Conservation (phyloP, 805 yeast genomes). For the Komagataella populi region DNA sequence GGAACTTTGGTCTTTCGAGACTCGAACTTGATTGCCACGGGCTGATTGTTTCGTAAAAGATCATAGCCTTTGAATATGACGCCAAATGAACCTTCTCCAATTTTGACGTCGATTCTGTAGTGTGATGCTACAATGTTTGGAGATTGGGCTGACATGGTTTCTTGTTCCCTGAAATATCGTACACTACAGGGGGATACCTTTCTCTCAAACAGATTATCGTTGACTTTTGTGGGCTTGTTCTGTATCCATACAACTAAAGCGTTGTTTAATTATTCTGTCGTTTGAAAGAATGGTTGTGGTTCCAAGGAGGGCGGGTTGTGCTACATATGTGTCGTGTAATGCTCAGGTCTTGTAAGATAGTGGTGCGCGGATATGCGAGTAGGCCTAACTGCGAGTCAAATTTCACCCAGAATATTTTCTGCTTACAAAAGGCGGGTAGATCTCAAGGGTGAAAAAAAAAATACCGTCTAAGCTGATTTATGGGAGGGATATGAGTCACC, state of each 20-base stretch:
- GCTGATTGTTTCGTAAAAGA: slow-evolving; percentile 39
- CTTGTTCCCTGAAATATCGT: neutral
- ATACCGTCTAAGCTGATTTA: neutral
- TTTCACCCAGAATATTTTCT: neutral
- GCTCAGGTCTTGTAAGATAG: neutral
- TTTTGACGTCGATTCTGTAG: slow-evolving; percentile 70
- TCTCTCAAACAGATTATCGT: neutral
- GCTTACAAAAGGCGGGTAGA: neutral
- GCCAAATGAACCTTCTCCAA: slow-evolving; percentile 83
- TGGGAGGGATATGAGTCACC: neutral
- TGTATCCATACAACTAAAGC: neutral
- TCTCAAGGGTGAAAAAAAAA: too few relatives aligned
- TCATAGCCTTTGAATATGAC: slow-evolving; percentile 75
- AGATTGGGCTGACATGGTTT: neutral
- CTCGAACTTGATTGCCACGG: slow-evolving; percentile 74
- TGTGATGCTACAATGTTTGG: slow-evolving; percentile 37
- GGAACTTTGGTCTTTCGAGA: slow-evolving; percentile 77
- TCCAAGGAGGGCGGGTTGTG: neutral
- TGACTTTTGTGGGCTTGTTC: neutral
- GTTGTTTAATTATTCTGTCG: neutral
- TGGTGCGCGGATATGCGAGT: neutral
- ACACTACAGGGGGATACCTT: neutral
- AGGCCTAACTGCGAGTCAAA: neutral
- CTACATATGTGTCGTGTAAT: neutral
- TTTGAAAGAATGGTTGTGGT: neutral